Conservation (phyloP, 2,329 filamentous ascomycete genomes). For the Pleoardoris graminearum region DNA sequence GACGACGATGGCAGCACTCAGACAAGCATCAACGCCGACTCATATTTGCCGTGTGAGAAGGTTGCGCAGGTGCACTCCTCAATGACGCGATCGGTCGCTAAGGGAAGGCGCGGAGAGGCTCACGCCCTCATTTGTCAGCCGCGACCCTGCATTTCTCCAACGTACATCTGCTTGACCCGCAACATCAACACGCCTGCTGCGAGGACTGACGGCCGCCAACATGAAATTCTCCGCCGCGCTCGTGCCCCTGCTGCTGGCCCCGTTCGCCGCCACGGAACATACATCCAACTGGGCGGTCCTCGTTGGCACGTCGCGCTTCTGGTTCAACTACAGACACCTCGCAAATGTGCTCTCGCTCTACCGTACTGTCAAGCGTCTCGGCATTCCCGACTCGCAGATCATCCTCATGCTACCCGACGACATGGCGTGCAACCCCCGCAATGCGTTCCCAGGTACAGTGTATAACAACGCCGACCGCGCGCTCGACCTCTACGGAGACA, state of each 20-base stretch:
- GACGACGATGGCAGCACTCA: not conserved
- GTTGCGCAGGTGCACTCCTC: constrained; percentile 2
- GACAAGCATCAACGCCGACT: not conserved
- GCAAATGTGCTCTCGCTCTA: constrained; percentile 98
- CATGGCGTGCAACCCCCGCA: constrained; percentile 99
- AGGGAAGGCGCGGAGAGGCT: not conserved
- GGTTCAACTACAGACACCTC: constrained; percentile 99
- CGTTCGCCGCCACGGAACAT: constrained; percentile 67
- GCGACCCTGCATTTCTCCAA: constrained; percentile 16
- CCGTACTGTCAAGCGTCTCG: constrained; percentile 94
- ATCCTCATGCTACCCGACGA: constrained; percentile 99
- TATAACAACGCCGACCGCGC: constrained; percentile 98
- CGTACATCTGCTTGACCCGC: constrained; percentile 15
- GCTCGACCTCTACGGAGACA: constrained; percentile 95
- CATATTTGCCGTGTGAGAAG: not conserved
- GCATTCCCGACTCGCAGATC: constrained; percentile 97
- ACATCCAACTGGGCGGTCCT: constrained; percentile 99
- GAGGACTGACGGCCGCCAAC: not conserved
- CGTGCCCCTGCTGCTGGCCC: constrained; percentile 33
- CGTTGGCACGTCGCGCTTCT: constrained; percentile 98
- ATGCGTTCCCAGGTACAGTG: constrained; percentile 95
- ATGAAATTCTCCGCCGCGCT: constrained; percentile 35
- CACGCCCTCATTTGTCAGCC: constrained; percentile 33
- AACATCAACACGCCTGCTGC: not conserved
- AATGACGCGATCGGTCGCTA: constrained; percentile 26